Percentiles rank a stretch among this genome's conserved stretches.
These are phyloP conservation scores for Cyclostephanos invisitatus DNA, from an alignment of 108 stramenopile genomes.

Conservation along the genomic window DNA sequence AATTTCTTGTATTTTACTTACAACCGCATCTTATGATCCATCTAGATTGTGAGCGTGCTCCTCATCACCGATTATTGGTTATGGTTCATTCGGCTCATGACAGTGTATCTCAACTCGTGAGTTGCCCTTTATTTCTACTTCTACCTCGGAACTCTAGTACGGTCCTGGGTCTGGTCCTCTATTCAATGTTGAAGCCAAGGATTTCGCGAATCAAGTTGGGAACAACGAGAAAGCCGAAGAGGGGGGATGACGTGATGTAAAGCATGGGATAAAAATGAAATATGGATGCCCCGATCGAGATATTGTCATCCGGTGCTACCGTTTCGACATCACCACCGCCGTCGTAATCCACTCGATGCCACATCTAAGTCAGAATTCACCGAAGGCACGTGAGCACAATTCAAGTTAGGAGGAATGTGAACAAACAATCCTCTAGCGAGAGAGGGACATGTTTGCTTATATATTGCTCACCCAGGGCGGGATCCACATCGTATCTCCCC, in stretches of 20 bases:
- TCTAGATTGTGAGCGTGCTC: too few relatives aligned
- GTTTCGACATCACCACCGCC: not conserved
- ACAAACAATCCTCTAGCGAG: not conserved
- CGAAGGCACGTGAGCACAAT: not conserved
- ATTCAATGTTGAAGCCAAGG: conserved; percentile 62
- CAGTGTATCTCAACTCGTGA: too few relatives aligned
- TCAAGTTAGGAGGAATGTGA: not conserved
- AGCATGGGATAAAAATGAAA: conserved; percentile 85
- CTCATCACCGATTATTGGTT: too few relatives aligned
- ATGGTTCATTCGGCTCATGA: too few relatives aligned
- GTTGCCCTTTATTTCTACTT: too few relatives aligned
- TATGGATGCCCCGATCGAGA: conserved; percentile 80
- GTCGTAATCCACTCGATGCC: conserved; percentile 85
- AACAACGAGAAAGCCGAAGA: conserved; percentile 73
- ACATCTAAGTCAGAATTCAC: conserved; percentile 51
- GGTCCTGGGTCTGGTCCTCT: too few relatives aligned
- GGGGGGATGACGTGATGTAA: conserved; percentile 61
- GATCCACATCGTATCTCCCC: conserved; percentile 81
- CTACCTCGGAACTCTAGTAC: too few relatives aligned
- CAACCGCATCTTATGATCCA: too few relatives aligned
- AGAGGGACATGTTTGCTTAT: not conserved
- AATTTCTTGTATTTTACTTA: too few relatives aligned
- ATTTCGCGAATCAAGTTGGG: conserved; percentile 77
- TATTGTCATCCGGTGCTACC: conserved; percentile 3
- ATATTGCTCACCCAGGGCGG: conserved; percentile 44